Evolutionary conservation across 1,284 basidiomycete genomes (phyloP).

Genomic region (Rugosomyces carneus): DNA sequence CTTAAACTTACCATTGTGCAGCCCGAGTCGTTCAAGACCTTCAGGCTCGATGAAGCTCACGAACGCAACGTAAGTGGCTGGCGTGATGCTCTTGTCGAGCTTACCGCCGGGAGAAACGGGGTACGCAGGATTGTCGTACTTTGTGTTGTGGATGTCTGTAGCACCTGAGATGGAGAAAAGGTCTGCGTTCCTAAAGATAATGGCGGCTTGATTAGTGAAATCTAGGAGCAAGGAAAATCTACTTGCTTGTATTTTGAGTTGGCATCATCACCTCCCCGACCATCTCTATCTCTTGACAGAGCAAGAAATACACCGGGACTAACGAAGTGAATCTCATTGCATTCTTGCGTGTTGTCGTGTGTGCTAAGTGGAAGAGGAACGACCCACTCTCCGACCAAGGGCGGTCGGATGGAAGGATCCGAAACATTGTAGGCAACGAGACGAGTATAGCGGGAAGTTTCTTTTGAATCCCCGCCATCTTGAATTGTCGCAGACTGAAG

Average conservation of each 20-base stretch:
- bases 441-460: constrained; percentile 45
- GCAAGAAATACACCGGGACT: constrained; percentile 48
- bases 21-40: constrained; percentile 54
- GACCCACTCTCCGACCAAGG: constrained; percentile 54
- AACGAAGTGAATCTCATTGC: constrained; percentile 57
- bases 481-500: constrained; percentile 62
- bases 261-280: constrained; percentile 46
- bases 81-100: constrained; percentile 42
- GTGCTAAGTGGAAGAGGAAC: constrained; percentile 52
- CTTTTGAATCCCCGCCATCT: constrained; percentile 48
- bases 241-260: constrained; percentile 55
- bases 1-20: constrained; percentile 53
- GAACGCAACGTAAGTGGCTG: constrained; percentile 53
- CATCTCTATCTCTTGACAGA: constrained; percentile 56
- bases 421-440: constrained; percentile 52
- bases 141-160: constrained; percentile 55
- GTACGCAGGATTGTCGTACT: constrained; percentile 50
- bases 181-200: constrained; percentile 41
- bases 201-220: no score
- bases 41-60: constrained; percentile 45
- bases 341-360: constrained; percentile 45
- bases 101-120: constrained; percentile 48
- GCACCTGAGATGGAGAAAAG: constrained; percentile 52
- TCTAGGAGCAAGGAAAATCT: background rate
- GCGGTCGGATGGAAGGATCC: constrained; percentile 24